phyloP scores from a whole-genome alignment of 768 basidiomycete species.

The Termitomyces sp. region DNA sequence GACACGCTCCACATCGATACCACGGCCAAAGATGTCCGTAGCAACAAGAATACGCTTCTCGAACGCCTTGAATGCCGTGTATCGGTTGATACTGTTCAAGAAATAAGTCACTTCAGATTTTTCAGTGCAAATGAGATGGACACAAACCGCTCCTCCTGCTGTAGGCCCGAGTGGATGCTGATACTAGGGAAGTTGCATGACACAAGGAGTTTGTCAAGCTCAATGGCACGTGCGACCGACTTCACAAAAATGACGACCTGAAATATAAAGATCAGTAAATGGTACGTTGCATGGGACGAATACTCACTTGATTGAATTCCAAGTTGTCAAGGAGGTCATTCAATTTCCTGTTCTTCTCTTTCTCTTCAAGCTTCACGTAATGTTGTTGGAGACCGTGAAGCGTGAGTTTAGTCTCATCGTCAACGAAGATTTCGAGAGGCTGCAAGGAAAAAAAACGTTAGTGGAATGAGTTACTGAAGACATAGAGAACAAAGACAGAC shows the following conservation, averaged over 20 bases:
- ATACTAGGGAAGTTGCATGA: constrained; percentile 99
- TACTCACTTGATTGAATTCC: constrained; percentile 93
- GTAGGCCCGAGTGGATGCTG: constrained; percentile 91
- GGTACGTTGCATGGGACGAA: not conserved
- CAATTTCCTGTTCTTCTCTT: constrained; percentile 92
- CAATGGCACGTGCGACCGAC: constrained; percentile 94
- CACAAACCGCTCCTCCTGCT: constrained; percentile 92
- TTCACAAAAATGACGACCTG: constrained; percentile 99
- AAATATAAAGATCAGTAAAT: not conserved
- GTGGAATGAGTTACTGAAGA: not conserved
- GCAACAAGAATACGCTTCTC: constrained; percentile 99
- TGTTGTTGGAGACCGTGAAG: constrained; percentile 98
- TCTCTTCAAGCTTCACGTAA: constrained; percentile 95
- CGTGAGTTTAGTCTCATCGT: constrained; percentile 98
- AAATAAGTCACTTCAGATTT: constrained; percentile 7
- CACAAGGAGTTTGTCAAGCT: constrained; percentile 91
- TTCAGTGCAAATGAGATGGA: not conserved
- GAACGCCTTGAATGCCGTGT: constrained; percentile 98
- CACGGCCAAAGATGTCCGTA: constrained; percentile 98
- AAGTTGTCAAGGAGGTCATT: constrained; percentile 94
- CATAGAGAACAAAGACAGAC: constrained; percentile 47
- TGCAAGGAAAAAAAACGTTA: constrained; percentile 26
- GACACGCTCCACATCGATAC: constrained; percentile 99
- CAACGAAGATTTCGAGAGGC: constrained; percentile 99
- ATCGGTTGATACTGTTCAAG: constrained; percentile 75